phyloP scores from a whole-genome alignment of 176 grass and related monocot genomes.

The Secale cereale region DNA sequence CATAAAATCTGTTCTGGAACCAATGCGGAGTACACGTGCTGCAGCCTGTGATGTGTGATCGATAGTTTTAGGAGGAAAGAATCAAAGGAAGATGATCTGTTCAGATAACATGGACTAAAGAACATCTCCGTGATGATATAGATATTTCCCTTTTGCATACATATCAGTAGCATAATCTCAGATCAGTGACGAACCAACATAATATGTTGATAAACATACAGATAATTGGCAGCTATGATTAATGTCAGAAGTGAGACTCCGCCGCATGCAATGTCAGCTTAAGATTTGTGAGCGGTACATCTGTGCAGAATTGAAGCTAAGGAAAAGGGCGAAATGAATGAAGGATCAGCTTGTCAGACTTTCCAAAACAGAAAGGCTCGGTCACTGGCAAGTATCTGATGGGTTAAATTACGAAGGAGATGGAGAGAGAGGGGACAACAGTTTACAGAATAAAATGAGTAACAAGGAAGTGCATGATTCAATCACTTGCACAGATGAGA shows the following conservation, averaged over 20 bases:
- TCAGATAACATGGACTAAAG: slow-evolving; percentile 32
- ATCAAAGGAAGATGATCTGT: slow-evolving; percentile 38
- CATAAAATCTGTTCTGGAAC: slow-evolving; percentile 74
- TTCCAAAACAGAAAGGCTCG: neutral
- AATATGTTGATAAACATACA: slow-evolving; percentile 12
- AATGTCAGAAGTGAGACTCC: slow-evolving; percentile 15
- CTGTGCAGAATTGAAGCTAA: neutral
- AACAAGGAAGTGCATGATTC: neutral
- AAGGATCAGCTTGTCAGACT: neutral
- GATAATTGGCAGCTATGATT: slow-evolving; percentile 14
- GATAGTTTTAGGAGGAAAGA: slow-evolving; percentile 47
- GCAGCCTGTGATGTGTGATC: slow-evolving; percentile 94
- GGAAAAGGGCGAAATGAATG: neutral
- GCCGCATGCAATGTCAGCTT: neutral
- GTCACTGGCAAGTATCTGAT: neutral
- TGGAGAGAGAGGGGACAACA: neutral
- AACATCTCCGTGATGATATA: slow-evolving; percentile 41
- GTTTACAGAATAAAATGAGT: neutral
- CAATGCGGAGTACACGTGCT: slow-evolving; percentile 55
- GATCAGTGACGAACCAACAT: slow-evolving; percentile 29
- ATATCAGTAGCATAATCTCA: slow-evolving; percentile 30
- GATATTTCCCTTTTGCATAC: slow-evolving; percentile 24
- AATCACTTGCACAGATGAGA: slow-evolving; percentile 19
- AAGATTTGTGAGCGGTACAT: slow-evolving; percentile 14
- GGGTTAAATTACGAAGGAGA: neutral